Percentiles rank a stretch among this genome's conserved stretches.
These are phyloP conservation scores for Harringtonia aguacate DNA, from an alignment of 2,329 filamentous ascomycete genomes.

Conservation along the genomic window DNA sequence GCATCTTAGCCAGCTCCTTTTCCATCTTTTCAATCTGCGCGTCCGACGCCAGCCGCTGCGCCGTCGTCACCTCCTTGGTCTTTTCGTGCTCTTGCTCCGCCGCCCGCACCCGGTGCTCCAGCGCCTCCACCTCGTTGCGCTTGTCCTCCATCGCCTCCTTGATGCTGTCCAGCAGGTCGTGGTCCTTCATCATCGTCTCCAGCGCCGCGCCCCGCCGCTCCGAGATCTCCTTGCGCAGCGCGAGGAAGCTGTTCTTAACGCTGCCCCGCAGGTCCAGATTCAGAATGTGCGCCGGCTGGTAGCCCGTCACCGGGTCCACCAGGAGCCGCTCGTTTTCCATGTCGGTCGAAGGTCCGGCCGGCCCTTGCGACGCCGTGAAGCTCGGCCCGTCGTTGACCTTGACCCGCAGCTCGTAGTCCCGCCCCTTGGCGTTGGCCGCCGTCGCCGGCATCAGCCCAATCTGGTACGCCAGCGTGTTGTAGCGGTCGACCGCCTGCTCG, in stretches of 20 bases:
- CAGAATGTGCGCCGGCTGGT: conserved; percentile 79
- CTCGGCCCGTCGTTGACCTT: conserved; percentile 70
- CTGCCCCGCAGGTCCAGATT: conserved; percentile 79
- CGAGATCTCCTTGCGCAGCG: conserved; percentile 81
- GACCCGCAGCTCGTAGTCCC: conserved; percentile 75
- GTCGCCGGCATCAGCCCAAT: conserved; percentile 80
- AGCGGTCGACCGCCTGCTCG: conserved; percentile 80
- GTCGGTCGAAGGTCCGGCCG: conserved; percentile 15
- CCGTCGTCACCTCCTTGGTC: conserved; percentile 75
- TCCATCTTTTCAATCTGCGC: conserved; percentile 98
- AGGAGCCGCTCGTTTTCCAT: conserved; percentile 65
- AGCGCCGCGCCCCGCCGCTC: conserved; percentile 72
- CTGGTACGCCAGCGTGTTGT: conserved; percentile 91
- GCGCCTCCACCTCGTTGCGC: conserved; percentile 78
- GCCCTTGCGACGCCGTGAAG: conserved; percentile 31
- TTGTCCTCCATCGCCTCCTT: conserved; percentile 97
- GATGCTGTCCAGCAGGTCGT: conserved; percentile 86
- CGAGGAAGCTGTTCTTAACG: conserved; percentile 67
- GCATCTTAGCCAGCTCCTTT: conserved; percentile 92
- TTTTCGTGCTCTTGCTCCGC: conserved; percentile 92
- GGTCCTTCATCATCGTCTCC: conserved; percentile 88
- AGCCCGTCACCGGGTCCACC: conserved; percentile 71
- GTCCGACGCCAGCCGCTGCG: conserved; percentile 80
- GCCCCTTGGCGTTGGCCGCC: conserved; percentile 74
- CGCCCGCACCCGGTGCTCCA: conserved; percentile 78